Conservation (phyloP, 306 rosid genomes). For the Bauhinia variegata region DNA sequence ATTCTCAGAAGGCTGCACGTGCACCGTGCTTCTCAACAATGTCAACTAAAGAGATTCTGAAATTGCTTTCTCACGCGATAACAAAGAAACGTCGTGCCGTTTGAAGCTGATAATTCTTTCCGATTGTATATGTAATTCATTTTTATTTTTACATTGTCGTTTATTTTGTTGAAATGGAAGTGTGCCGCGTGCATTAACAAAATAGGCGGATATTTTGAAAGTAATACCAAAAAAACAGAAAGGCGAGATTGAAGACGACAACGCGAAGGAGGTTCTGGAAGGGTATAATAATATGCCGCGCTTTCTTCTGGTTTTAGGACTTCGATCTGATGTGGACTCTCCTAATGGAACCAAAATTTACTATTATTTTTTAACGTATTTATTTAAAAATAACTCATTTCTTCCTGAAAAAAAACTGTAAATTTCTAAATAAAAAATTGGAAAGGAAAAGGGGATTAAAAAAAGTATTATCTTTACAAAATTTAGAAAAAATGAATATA, state of each 20-base stretch:
- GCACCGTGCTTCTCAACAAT: no score
- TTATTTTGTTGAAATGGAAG: background rate
- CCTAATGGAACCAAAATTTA: background rate
- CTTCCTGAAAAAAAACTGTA: no score
- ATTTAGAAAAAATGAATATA: no score
- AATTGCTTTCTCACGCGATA: conserved; percentile 42
- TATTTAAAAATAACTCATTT: no score
- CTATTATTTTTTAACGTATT: no score
- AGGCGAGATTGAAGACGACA: conserved; percentile 44
- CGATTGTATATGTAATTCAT: conserved; percentile 17
- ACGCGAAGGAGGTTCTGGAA: conserved; percentile 35
- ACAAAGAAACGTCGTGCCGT: conserved; percentile 31
- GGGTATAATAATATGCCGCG: conserved; percentile 31
- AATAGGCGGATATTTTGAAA: background rate
- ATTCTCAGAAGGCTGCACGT: no score
- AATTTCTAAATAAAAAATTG: no score
- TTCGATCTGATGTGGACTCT: background rate
- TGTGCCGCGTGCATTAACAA: conserved; percentile 3
- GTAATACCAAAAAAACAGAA: conserved; percentile 42
- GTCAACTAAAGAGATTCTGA: conserved; percentile 59
- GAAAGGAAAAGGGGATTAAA: no score
- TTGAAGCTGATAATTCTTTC: conserved; percentile 25
- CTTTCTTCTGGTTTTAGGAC: background rate
- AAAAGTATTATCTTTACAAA: no score
- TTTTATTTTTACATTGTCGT: background rate